Conservation (phyloP, 1,284 basidiomycete genomes). For the Leccinum griseonigrum region DNA sequence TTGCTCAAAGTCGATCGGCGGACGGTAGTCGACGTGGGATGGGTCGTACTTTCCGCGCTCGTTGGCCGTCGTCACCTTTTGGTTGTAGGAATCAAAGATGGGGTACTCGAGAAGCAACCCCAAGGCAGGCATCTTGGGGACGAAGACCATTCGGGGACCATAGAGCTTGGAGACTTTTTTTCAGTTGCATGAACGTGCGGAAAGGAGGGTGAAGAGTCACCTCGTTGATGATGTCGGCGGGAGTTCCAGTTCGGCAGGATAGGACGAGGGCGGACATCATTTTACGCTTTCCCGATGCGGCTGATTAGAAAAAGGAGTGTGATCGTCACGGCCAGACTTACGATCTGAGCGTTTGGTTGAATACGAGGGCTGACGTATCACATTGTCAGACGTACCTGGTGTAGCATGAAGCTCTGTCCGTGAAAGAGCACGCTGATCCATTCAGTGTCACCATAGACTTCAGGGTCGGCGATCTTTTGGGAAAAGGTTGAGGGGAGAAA, state of each 20-base stretch:
- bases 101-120: conserved; percentile 95
- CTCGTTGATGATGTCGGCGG: conserved; percentile 70
- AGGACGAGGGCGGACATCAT: conserved; percentile 93
- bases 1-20: conserved; percentile 68
- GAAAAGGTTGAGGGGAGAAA: neutral
- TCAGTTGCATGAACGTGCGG: neutral
- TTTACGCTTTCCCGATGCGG: conserved; percentile 71
- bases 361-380: conserved; percentile 11
- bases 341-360: conserved; percentile 18
- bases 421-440: conserved; percentile 95
- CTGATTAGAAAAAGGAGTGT: conserved; percentile 3
- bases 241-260: conserved; percentile 72
- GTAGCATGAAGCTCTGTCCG: conserved; percentile 98
- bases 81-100: conserved; percentile 81
- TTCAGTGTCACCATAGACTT: conserved; percentile 87
- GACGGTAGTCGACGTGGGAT: conserved; percentile 55
- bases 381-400: conserved; percentile 61
- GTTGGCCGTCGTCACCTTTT: conserved; percentile 60
- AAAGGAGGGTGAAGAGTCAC: conserved; percentile 34
- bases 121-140: conserved; percentile 96
- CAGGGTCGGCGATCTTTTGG: conserved; percentile 70
- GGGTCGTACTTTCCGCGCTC: conserved; percentile 46
- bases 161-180: conserved; percentile 47
- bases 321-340: conserved; percentile 12
- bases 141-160: conserved; percentile 74